A percentile compares a stretch with the other conserved stretches of the same genome.
Conservation (phyloP, 2,329 filamentous ascomycete genomes). For the Colletotrichum costaricense region DNA sequence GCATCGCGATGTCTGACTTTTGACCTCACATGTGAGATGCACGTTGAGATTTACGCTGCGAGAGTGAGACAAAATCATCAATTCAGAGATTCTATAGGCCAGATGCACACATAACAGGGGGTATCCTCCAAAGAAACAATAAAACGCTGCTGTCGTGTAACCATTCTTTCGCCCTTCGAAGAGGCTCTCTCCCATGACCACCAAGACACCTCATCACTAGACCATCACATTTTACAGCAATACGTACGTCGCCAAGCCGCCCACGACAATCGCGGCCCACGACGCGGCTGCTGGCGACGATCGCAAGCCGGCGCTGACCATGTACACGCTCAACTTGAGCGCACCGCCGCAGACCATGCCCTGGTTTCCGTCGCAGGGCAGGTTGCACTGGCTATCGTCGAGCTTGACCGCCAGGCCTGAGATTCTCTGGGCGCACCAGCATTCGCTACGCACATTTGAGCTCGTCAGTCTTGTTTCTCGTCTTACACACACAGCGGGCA, state of each 20-base stretch:
- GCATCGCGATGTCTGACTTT: not conserved
- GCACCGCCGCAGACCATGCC: constrained; percentile 65
- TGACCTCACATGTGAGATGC: not conserved
- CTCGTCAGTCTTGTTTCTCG: not conserved
- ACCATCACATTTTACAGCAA: not conserved
- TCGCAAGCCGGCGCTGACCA: constrained; percentile 16
- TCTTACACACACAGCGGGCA: not conserved
- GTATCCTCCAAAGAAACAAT: constrained; percentile 5
- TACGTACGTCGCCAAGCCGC: not conserved
- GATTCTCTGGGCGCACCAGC: constrained; percentile 68
- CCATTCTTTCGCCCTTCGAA: not conserved
- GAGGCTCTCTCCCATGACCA: not conserved
- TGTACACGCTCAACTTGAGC: constrained; percentile 60
- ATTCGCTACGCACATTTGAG: constrained; percentile 56
- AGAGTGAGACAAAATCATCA: not conserved
- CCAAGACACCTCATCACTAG: not conserved
- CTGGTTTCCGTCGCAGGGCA: constrained; percentile 64
- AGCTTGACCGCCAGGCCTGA: constrained; percentile 58
- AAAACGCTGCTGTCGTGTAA: not conserved
- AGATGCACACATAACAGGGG: not conserved
- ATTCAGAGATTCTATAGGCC: not conserved
- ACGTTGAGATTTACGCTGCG: not conserved
- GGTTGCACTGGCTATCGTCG: constrained; percentile 59
- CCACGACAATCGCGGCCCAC: constrained; percentile 5
- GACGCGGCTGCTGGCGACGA: not conserved